Base-by-base conservation (phyloP, 805 yeast species). In the Metschnikowia colocasiae region DNA sequence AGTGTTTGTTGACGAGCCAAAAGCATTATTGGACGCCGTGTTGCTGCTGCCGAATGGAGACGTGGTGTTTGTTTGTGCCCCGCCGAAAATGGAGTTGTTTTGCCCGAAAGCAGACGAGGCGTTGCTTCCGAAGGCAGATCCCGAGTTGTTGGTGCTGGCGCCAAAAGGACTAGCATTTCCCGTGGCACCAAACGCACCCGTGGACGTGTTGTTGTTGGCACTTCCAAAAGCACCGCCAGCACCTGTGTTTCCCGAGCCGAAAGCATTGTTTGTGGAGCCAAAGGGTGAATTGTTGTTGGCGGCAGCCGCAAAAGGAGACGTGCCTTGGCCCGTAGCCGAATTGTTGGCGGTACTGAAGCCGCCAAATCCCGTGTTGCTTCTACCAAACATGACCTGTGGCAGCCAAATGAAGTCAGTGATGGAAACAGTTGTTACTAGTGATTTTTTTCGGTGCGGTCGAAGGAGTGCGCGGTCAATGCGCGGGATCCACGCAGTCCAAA, bases 291-390 rank as follows among this genome's bases (percentile, higher is more conserved):
- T 45, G 43, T 45, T 48, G 29, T 44, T 30, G 36, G 45, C 30
- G 31, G 48, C 38, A 23, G 30, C 46, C 13, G 48, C 53, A 41
- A 50, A 50, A 15, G 53, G 50, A 8, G 49, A 40, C 10, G 68
- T 53, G 25, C 46, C 44, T 6, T 45, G 43, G 18, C 20, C 42
- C 13, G 43, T 33, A 8, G 46, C 25, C 34, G 44, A 15, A 33
- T 33, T 45, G 29, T 26, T n/a, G 43, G 58, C 30, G 29, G 60
- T 56, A 27, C 71, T 69, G 53, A 70, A 74, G 26, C 81, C 81
- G 10, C 82, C 82, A 59, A 78, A 78, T 16, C 82, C 82, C 40
- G 78, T 69, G 12, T 70, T 63, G 19, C 73, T 57, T 40, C 76
- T 58, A 40, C 81, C 80, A 67, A 79, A 78, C 82, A 78, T 70